Evolutionary conservation across 2,329 filamentous ascomycete species (phyloP), one percentile per base, ranked within the genome.

Genomic region (Penicillium occitanis): DNA sequence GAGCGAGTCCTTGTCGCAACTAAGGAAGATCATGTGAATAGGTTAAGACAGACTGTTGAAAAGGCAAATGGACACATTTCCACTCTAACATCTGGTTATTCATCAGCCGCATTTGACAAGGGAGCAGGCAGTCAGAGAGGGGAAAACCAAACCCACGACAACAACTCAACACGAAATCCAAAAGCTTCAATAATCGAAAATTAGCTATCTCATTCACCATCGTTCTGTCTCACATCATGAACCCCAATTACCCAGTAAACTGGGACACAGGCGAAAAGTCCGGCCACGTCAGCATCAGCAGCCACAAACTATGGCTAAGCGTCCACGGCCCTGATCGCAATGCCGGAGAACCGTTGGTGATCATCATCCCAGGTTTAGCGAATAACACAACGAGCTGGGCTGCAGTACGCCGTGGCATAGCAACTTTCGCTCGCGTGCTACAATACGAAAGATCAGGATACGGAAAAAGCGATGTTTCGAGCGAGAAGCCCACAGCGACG

Each of bases 371-470:
- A 11, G 61, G 61, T 46, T 37, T 63, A 22, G 46, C 61, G 10
- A 48, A 53, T 13, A 50, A 13, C 48, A 37, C 61, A 17, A 40
- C 44, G 3, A 50, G 42, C 48, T 63, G 61, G 61, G 42, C 46
- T 14, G 46, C 46, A 1, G 44, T 63, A 19, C 42, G 44, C 6
- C 46, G 61, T 13, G 42, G 44, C 7, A 17, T 63, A 19, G 35
- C 48, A 3, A 37, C 30, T 11, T 63, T 53, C 8, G 48, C 61
- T 10, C 61, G 61, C 5, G 46, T 63, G 14, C 25, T 50, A 13
- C 44, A 46, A 14, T 63, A 63, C 17, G 61, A 63, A 11, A 46
- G 61, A 33, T 33, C 48, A 0, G 61, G 61, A 4, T 63, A 48
- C 8, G 61, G 46, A 5, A 13, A 33, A 46, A 48, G 42, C 19